These are phyloP conservation scores for carrot (Daucus carota) DNA, from an alignment of 129 eudicot species.

Conservation along the genomic window DNA sequence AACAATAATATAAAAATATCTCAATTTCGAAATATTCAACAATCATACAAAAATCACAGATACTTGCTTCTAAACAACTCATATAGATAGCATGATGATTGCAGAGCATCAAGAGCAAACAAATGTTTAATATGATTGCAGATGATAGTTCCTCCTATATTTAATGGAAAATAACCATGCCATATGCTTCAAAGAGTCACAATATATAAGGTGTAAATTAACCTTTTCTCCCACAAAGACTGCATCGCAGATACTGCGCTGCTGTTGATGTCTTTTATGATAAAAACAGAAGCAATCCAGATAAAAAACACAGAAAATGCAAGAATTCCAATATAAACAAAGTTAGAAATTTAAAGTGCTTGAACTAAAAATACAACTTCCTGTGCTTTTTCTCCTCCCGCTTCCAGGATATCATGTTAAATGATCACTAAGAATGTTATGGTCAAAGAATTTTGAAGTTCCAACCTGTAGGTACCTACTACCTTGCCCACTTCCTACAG, in stretches of 20 bases:
- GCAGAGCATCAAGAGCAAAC: not conserved
- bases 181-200: constrained; percentile 2
- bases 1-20: not conserved
- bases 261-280: constrained; percentile 26
- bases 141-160: not conserved
- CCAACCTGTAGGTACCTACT: too few relatives aligned
- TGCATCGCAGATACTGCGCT: constrained; percentile 17
- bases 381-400: too few relatives aligned
- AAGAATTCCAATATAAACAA: constrained; percentile 59
- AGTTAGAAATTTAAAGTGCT: too few relatives aligned
- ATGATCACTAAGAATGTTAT: too few relatives aligned
- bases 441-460: too few relatives aligned
- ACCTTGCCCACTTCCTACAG: too few relatives aligned
- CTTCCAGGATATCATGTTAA: too few relatives aligned
- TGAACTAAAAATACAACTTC: too few relatives aligned
- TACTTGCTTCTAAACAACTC: not conserved
- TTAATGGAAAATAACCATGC: not conserved
- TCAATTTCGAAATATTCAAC: not conserved
- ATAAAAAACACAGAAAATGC: constrained; percentile 46
- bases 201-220: not conserved
- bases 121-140: not conserved
- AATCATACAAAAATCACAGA: not conserved
- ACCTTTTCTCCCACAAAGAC: constrained; percentile 34
- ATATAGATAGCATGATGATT: not conserved
- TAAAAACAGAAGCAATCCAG: constrained; percentile 48